Conservation (phyloP, 495 filamentous ascomycete genomes). For the Cetradonia linearis region DNA sequence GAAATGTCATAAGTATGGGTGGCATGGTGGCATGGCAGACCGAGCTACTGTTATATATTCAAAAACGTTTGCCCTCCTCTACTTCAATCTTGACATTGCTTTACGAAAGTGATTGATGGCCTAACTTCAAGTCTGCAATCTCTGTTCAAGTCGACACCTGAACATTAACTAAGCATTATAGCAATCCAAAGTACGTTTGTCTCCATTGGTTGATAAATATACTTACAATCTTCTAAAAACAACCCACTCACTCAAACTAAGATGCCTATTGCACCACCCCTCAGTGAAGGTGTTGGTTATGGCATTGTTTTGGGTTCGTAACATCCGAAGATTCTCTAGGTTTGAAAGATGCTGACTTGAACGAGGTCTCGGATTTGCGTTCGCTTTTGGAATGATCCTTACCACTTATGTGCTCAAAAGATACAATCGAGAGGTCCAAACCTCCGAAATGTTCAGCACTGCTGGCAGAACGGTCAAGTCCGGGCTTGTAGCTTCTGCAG, state of each 20-base stretch:
- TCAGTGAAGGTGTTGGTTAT: constrained; percentile 67
- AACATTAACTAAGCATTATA: background rate
- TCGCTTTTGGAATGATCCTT: constrained; percentile 69
- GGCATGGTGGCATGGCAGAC: background rate
- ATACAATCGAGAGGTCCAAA: constrained; percentile 91
- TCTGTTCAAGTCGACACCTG: background rate
- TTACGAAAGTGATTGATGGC: background rate
- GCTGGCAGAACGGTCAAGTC: constrained; percentile 91
- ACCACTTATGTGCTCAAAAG: constrained; percentile 72
- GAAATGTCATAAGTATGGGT: background rate
- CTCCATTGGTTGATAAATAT: background rate
- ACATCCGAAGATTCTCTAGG: constrained; percentile 35
- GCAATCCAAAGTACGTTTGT: background rate
- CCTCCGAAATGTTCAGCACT: constrained; percentile 94
- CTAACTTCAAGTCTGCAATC: background rate
- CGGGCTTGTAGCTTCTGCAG: constrained; percentile 87
- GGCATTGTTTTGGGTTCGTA: constrained; percentile 60
- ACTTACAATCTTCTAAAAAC: background rate
- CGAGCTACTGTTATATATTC: background rate
- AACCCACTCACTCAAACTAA: background rate
- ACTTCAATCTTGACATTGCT: background rate
- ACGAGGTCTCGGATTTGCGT: constrained; percentile 58
- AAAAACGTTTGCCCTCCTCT: background rate
- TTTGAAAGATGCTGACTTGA: constrained; percentile 18
- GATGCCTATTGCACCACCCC: constrained; percentile 36